phyloP scores from a whole-genome alignment of 1,139 yeast species.

The Diutina catenulata region DNA sequence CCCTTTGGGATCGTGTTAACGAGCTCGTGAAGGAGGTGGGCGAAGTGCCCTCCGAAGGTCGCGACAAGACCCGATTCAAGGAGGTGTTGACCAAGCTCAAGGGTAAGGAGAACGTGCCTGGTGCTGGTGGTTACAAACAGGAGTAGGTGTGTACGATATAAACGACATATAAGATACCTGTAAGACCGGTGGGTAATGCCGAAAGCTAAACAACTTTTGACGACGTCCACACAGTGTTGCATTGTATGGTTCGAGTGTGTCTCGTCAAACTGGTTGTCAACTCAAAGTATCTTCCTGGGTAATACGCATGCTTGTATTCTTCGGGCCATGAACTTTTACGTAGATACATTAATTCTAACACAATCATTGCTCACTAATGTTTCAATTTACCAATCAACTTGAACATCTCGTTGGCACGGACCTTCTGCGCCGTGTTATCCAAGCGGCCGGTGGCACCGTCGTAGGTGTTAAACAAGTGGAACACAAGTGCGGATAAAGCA shows the following conservation, averaged over 20 bases:
- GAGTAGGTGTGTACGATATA: no score
- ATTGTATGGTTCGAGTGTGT: no score
- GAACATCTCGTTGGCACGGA: slow-evolving; percentile 2
- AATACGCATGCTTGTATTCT: no score
- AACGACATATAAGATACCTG: no score
- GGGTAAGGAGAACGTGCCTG: slow-evolving; percentile 20
- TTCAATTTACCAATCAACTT: slow-evolving; percentile 3
- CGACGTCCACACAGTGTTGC: no score
- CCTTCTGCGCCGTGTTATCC: slow-evolving; percentile 1
- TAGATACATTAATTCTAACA: no score
- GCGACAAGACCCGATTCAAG: slow-evolving; percentile 17
- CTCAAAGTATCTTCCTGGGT: no score
- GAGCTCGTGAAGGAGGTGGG: slow-evolving; percentile 36
- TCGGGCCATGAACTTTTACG: no score
- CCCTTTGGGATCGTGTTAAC: slow-evolving; percentile 81
- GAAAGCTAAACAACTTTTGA: no score
- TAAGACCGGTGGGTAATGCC: no score
- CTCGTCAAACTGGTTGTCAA: no score
- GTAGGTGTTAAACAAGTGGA: slow-evolving; percentile 1
- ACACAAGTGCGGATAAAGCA: not conserved
- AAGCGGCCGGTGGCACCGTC: not conserved
- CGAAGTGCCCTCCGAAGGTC: slow-evolving; percentile 15
- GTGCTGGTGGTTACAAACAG: slow-evolving; percentile 17
- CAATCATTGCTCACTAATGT: no score
- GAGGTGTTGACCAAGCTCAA: slow-evolving; percentile 17